Base-by-base conservation (phyloP, 2,329 filamentous ascomycete species). In the Apiospora marii region DNA sequence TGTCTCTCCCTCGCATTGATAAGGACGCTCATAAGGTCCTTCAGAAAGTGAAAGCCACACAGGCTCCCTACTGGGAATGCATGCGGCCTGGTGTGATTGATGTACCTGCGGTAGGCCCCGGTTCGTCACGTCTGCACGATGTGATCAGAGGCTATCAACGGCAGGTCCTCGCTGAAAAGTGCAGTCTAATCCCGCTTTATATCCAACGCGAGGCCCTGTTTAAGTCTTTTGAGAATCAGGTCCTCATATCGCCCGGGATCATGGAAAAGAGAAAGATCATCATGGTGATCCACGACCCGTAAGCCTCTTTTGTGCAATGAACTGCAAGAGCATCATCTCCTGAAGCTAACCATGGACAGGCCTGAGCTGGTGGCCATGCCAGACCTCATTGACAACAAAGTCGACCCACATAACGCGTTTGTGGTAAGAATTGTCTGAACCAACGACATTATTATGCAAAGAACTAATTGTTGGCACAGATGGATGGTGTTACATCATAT, bases 261-360 rank as follows among this genome's bases (percentile, higher is more conserved):
- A 86, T 90, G 72, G 84, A 88, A 48, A 87, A 89, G 24, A 89
- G 88, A 72, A 94, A 91, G 70, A 86, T 98, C 4, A 80, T 99
- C 16, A 85, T 99, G 14, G 92, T 98, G 68, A 92, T 99, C 72
- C 96, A 99, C 81, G 96, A 98, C 79, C 94, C 96, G 87, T 94
- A 83, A 87, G 92, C 87, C 4, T 34, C 19, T 24, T 24, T 16
- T 41, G 16, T 49, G 19, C 27, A 19, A 34, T 22, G 67, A 24
- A 4, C n/a, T 24, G n/a, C 27, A 49, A n/a, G 2, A 37, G 8
- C 16, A 1, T 41, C 16, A 19, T 64, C 10, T 14, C 34, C 16
- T 69, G 44, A 69, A 34, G 58, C 58, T 64, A 49, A 46, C 44
- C 19, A 14, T 68, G 67, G 24, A 49, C 44, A 92, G 92, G n/a